phyloP scores from a whole-genome alignment of 164 flowering plant species.

The Euptelea pleiosperma region DNA sequence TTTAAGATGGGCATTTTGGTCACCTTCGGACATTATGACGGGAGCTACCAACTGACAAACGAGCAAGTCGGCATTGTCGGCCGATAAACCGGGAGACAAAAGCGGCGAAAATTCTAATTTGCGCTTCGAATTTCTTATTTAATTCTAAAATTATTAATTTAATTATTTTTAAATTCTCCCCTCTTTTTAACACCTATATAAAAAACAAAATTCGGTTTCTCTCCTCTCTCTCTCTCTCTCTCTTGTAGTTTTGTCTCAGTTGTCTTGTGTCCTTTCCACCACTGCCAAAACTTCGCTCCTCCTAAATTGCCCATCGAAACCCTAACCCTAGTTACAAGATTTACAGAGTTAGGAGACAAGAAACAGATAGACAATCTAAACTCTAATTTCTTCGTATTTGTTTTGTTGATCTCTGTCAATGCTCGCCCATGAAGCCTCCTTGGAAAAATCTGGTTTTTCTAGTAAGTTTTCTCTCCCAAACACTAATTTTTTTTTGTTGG shows the following conservation, averaged over 20 bases:
- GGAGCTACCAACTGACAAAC: slow-evolving; percentile 16
- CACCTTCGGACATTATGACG: neutral
- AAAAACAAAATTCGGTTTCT: slow-evolving; percentile 8
- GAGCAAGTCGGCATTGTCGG: slow-evolving; percentile 34
- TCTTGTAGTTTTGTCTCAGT: neutral
- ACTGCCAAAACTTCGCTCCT: slow-evolving; percentile 17
- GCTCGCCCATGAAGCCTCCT: slow-evolving; percentile 34
- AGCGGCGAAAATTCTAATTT: slow-evolving; percentile 28
- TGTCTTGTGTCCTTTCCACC: neutral
- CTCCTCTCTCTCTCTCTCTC: slow-evolving; percentile 14
- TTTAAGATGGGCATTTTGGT: slow-evolving; percentile 3
- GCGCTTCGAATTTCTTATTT: neutral
- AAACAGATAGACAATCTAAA: slow-evolving; percentile 11
- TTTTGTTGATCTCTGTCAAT: neutral
- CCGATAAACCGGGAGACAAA: slow-evolving; percentile 39
- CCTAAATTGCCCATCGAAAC: slow-evolving; percentile 10
- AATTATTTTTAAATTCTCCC: neutral
- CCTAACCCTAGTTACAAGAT: slow-evolving; percentile 11
- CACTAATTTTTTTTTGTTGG: slow-evolving; percentile 7
- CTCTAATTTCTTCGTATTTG: neutral
- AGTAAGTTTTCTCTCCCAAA: slow-evolving; percentile 24
- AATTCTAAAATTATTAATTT: neutral
- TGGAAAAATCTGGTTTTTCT: slow-evolving; percentile 16
- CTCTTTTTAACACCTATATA: neutral
- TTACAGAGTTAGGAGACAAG: slow-evolving; percentile 6